Evolutionary conservation across 2,329 filamentous ascomycete genomes (phyloP).

Genomic region (Fusarium dlaminii): DNA sequence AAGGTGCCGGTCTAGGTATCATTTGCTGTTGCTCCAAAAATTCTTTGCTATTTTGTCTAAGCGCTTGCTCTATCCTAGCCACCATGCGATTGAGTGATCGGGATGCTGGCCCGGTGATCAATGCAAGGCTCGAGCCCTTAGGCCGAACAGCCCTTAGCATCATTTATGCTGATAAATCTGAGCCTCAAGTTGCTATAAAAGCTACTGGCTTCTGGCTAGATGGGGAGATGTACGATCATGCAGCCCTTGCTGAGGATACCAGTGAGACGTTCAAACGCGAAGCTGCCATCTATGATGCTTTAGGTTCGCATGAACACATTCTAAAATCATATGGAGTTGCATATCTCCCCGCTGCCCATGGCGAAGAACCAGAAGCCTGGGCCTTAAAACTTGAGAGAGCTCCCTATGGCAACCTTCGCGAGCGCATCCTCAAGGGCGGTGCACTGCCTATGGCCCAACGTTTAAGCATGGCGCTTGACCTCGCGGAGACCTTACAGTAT

Average conservation of each 20-base stretch:
- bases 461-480: fast-evolving
- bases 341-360: fast-evolving
- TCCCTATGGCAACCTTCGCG: neutral
- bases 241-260: neutral
- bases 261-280: neutral
- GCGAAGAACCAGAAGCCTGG: neutral
- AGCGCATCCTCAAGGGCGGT: neutral
- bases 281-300: neutral
- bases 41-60: too few species aligned
- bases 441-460: neutral
- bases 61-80: too few species aligned
- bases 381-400: neutral
- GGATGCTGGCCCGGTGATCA: neutral
- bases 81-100: neutral
- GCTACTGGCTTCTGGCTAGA: neutral
- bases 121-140: neutral
- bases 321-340: neutral
- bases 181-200: neutral
- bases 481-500: neutral
- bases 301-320: fast-evolving
- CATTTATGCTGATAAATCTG: neutral
- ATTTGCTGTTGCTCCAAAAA: too few species aligned
- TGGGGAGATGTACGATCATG: neutral
- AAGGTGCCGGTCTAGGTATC: too few species aligned
- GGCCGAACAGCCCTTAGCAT: neutral